Base-by-base conservation (phyloP, 2,329 filamentous ascomycete genomes). In the Ilyonectria mors-panacis region DNA sequence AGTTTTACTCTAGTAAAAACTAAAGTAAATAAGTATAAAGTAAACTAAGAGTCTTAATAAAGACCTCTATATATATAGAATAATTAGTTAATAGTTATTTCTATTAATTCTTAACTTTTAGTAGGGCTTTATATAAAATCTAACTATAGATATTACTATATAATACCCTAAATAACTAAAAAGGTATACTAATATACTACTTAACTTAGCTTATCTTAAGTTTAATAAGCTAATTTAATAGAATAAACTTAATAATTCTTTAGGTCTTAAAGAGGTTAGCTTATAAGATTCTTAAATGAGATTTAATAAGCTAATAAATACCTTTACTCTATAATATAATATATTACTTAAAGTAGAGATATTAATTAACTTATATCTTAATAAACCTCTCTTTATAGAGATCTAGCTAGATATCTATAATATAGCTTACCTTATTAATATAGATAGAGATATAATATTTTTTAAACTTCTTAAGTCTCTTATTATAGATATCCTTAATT, bases 321-420 rank as follows among this genome's bases (percentile, higher is more conserved):
- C 50, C 15, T 17, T 63, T 28, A n/a, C 1, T 7, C 15, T 26
- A n/a, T 12, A 30, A 63, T 50, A n/a, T 58, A 39, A 53, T 39
- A 68, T 50, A 55, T 70, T 75, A 30, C 60, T 63, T 37, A 61
- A 75, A 75, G 59, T 73, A 60, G 19, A 55, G 44, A 17, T 72
- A 23, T 23, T 23, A 23, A 4, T 23, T 23, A 23, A 23, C 4
- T 4, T 23, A 23, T 23, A 23, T 23, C 21, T 23, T 23, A 47
- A 74, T 63, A 30, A 75, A 50, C 60, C 61, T 75, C 59, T 75
- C 56, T 48, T 75, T 76, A 35, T 67, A 68, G 37, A 48, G 64
- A 23, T 70, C 50, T 30, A 76, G 70, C 75, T 54, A 74, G 6
- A 47, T 69, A 9, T 33, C 47, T 13, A 63, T 70, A 19, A 77